Evolutionary conservation across 495 filamentous ascomycete genomes (phyloP), one percentile per base, ranked within the genome.

Genomic region (Penicillium flavigenum): DNA sequence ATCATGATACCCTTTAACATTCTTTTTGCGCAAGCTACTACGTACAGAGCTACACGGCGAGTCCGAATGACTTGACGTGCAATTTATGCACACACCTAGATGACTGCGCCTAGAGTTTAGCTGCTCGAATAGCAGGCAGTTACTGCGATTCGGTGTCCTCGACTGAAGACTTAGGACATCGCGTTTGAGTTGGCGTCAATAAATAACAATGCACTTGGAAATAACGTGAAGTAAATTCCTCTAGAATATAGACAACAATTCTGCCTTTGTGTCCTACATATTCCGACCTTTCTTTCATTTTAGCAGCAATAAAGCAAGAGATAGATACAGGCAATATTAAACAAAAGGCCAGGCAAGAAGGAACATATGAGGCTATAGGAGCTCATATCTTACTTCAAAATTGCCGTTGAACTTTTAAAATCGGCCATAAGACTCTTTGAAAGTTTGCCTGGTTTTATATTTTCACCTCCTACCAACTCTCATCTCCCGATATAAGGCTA

Each of bases 1-100:
- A 62, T 51, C 19, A 64, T 61, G 64, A 67, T 67, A 67, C 64
- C 64, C 64, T 60, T 51, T 48, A 41, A 51, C 19, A 6, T 22
- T 54, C 16, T 8, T 22, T 36, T 8, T 39, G 16, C n/a, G 36
- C n/a, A 6, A 9, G 2, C 36, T 17, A 17, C 16, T 17, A 39
- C 8, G 16, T 39, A 17, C 36, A n/a, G n/a, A 17, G 7, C 5
- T 16, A n/a, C 14, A 7, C 1, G 5, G 6, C 9, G 6, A 8
- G 8, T 17, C 45, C 19, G 16, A n/a, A 10, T 3, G 14, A 47
- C 45, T 29, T 45, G 43, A 14, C 8, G 14, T 17, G 36, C 8
- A 8, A 39, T 17, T 17, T 17, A 39, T 17, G 16, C 16, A 9
- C 36, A 39, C 16, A 17, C 6, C 8, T 39, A 39, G n/a, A 39